Percentiles rank a stretch among this genome's conserved stretches.
Evolutionary conservation across 1,284 basidiomycete species (phyloP).

Genomic region (Polyporus tsugae): DNA sequence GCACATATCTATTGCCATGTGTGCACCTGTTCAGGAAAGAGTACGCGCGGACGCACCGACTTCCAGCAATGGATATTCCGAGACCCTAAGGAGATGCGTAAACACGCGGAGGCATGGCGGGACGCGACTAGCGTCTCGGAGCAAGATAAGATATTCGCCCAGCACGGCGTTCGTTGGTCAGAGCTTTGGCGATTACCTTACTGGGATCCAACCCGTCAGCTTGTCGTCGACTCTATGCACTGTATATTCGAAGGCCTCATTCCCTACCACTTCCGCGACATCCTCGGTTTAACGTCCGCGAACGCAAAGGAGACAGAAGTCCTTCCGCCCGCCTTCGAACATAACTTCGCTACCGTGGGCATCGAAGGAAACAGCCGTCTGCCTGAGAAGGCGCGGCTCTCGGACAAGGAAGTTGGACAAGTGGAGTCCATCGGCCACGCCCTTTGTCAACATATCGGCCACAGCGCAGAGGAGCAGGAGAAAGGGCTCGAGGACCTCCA

Average conservation of each 20-base stretch:
- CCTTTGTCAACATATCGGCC: not conserved
- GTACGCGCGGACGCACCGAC: constrained; percentile 19
- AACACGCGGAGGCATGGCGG: constrained; percentile 36
- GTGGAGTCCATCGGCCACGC: constrained; percentile 9
- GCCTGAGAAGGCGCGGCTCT: constrained; percentile 4
- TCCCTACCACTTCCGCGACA: constrained; percentile 36
- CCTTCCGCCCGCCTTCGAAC: constrained; percentile 8
- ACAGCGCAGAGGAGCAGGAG: constrained; percentile 3
- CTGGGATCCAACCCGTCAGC: constrained; percentile 42
- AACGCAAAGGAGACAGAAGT: constrained; percentile 8
- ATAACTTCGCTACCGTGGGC: constrained; percentile 15
- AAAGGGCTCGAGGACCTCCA: constrained; percentile 6
- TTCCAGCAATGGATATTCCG: constrained; percentile 32
- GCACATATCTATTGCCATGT: constrained; percentile 17
- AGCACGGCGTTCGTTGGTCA: constrained; percentile 41
- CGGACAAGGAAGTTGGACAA: constrained; percentile 8
- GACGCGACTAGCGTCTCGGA: constrained; percentile 30
- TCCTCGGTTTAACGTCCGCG: constrained; percentile 32
- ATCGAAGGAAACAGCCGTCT: not conserved
- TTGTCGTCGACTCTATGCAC: constrained; percentile 46
- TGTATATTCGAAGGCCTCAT: constrained; percentile 38
- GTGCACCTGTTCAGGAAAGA: constrained; percentile 8
- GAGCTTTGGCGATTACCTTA: constrained; percentile 43
- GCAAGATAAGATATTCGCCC: constrained; percentile 32
- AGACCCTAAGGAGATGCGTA: constrained; percentile 24